Evolutionary conservation across 805 yeast genomes (phyloP), one percentile per base, ranked within the genome.

Genomic region (Candida maltosa): DNA sequence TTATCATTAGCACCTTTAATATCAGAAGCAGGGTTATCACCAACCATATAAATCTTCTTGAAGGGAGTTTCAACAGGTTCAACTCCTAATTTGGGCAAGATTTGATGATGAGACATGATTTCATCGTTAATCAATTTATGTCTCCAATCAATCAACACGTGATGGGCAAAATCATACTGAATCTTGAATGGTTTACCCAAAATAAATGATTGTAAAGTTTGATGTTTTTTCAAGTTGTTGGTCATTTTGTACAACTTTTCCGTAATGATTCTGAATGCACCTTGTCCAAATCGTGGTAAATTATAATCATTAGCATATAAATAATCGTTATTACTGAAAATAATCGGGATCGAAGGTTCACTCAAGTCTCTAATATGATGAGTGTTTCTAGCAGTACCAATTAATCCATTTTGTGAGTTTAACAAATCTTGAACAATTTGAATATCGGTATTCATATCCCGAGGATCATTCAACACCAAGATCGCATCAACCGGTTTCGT

Each of bases 21-120:
- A 55, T 93, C 98, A 33, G 88, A 77, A 19, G 82, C 93, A 4
- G 97, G 97, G 57, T 93, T 93, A 60, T 93, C 98, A 19, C 98
- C 98, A 23, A 93, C 87, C 98, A 93, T 93, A 61, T 72, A 89
- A 2, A 93, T 83, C n/a, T 72, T 59, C 24, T 67, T 62, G 47
- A 83, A 62, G 5, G 67, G 67, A 29, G 60, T 45, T 14, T 42
- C 38, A 12, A 18, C 34, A 2, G 67, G 65, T 2, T 69, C 45
- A n/a, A 45, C 47, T 19, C 75, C 72, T 36, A 80, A 56, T 15
- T 49, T 52, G 1, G 84, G 84, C 12, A 65, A 46, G 14, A 54
- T 44, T 36, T 65, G 67, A 7, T 46, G 37, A 25, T 38, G 19
- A 6, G 34, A 37, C 14, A 28, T 16, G 11, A 36, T 31, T 7